Conservation (phyloP, 306 rosid genomes). For the Prunus mongolica region DNA sequence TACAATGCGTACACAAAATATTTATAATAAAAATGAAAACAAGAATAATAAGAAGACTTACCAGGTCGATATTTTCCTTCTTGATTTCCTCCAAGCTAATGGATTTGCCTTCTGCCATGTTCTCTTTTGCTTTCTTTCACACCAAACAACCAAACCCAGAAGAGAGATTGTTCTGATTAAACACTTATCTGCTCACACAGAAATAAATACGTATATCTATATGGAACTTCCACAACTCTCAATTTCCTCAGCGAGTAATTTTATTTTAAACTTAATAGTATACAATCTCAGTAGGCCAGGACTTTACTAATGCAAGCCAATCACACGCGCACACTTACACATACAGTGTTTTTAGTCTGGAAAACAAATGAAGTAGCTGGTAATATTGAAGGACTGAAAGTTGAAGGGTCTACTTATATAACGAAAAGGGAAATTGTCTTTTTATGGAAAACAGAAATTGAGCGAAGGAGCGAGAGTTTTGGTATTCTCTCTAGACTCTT, state of each 20-base stretch:
- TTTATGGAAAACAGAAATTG: neutral
- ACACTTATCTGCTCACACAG: neutral
- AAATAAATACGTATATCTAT: neutral
- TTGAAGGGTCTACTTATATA: neutral
- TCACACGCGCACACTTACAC: neutral
- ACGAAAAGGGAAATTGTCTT: neutral
- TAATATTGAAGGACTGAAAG: neutral
- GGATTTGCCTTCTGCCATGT: constrained; percentile 7
- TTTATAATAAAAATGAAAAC: neutral
- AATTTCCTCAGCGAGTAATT: neutral
- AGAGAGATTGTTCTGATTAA: neutral
- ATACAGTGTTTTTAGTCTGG: neutral
- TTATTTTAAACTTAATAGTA: neutral
- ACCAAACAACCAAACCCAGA: neutral
- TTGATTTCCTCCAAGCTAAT: constrained; percentile 62
- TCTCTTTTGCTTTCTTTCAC: neutral
- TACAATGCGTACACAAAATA: neutral
- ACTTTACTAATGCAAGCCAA: neutral
- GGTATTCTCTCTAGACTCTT: neutral
- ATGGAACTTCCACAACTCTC: neutral
- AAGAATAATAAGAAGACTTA: constrained; percentile 20
- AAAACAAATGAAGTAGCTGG: neutral
- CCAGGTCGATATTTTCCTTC: constrained; percentile 78
- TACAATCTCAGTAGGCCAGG: neutral
- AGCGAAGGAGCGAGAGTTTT: constrained; percentile 20